Percentiles rank a stretch among this genome's conserved stretches.
Conservation (phyloP, 176 grass and related monocot species). For the Aegilops umbellulata region DNA sequence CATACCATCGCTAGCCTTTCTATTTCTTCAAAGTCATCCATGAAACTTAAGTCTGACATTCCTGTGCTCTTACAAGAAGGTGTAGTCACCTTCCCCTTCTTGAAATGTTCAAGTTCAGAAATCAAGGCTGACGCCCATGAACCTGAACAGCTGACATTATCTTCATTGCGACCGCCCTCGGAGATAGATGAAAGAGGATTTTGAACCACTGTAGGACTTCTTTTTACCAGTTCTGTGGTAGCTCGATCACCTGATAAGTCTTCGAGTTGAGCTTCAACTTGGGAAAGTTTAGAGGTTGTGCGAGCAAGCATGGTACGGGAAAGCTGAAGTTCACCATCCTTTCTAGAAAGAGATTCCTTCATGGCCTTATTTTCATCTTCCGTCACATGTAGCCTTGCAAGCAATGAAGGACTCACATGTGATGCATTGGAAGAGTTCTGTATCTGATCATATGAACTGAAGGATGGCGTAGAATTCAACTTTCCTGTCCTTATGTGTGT, state of each 20-base stretch:
- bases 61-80: conserved; percentile 74
- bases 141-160: conserved; percentile 70
- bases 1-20: conserved; percentile 74
- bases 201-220: conserved; percentile 37
- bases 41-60: conserved; percentile 89
- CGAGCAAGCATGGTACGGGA: conserved; percentile 59
- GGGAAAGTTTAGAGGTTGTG: conserved; percentile 64
- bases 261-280: conserved; percentile 67
- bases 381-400: conserved; percentile 54
- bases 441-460: conserved; percentile 5
- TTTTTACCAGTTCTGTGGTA: conserved; percentile 38
- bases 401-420: conserved; percentile 47
- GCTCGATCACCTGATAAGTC: conserved; percentile 41
- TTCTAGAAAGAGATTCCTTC: conserved; percentile 80
- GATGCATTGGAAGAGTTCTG: conserved; percentile 38
- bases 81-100: conserved; percentile 52
- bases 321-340: conserved; percentile 63
- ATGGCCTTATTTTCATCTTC: conserved; percentile 85
- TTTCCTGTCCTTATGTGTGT: conserved; percentile 32
- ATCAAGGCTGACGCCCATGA: conserved; percentile 89
- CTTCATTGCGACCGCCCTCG: conserved; percentile 47
- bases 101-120: conserved; percentile 91
- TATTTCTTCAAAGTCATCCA: conserved; percentile 97
- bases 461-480: conserved; percentile 27
- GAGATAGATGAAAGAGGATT: conserved; percentile 56